Evolutionary conservation across 2,329 filamentous ascomycete species (phyloP).

Genomic region (Stemphylium beticola): DNA sequence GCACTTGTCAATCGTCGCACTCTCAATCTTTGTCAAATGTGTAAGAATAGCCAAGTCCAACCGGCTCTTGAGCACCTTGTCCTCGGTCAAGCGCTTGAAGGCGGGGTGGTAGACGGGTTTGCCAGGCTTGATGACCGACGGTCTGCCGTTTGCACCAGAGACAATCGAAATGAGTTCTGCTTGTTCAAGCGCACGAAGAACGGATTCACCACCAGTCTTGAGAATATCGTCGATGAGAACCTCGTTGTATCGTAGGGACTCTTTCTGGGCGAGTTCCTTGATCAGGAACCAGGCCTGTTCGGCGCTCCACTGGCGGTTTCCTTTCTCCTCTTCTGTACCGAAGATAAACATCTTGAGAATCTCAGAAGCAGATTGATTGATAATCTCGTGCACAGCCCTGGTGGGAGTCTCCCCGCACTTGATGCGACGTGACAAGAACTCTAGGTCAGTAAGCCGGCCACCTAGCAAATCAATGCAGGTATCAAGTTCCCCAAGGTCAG

Average conservation of each 20-base stretch:
- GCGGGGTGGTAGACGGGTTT: constrained; percentile 87
- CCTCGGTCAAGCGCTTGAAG: constrained; percentile 73
- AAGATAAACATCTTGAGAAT: constrained; percentile 93
- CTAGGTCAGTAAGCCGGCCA: constrained; percentile 91
- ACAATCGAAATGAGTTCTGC: constrained; percentile 84
- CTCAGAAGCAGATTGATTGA: constrained; percentile 85
- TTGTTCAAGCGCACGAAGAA: constrained; percentile 80
- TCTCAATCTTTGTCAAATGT: constrained; percentile 74
- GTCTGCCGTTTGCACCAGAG: constrained; percentile 73
- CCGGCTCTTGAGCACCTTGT: constrained; percentile 74
- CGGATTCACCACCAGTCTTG: constrained; percentile 72
- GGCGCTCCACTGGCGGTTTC: constrained; percentile 72
- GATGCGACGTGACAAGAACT: constrained; percentile 89
- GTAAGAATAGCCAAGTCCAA: constrained; percentile 71
- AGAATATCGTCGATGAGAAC: constrained; percentile 79
- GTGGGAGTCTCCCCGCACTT: constrained; percentile 83
- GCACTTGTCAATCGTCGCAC: constrained; percentile 74
- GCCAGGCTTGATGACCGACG: constrained; percentile 76
- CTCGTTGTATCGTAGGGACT: constrained; percentile 81
- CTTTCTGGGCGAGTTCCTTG: constrained; percentile 73
- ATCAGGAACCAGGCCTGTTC: constrained; percentile 93
- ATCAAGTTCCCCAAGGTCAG: constrained; percentile 75
- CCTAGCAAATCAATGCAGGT: constrained; percentile 81
- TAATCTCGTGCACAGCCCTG: constrained; percentile 84
- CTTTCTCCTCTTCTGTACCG: constrained; percentile 57